These are phyloP conservation scores for Aspergillus biplanus DNA, from an alignment of 495 filamentous ascomycete genomes.

Conservation along the genomic window DNA sequence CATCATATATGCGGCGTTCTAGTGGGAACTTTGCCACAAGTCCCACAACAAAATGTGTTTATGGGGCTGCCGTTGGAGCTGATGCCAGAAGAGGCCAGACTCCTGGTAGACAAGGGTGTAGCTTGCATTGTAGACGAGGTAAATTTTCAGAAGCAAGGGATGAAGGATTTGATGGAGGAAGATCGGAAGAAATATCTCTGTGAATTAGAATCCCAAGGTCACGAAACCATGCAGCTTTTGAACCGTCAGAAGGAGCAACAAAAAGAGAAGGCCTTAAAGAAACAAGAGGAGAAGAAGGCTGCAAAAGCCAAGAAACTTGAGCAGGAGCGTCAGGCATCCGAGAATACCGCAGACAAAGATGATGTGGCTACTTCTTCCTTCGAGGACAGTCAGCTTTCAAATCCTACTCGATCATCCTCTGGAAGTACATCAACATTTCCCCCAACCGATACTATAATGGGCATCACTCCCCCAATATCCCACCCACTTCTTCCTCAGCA, in stretches of 20 bases:
- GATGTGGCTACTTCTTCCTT: slow-evolving; percentile 38
- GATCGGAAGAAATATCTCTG: slow-evolving; percentile 54
- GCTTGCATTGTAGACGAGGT: slow-evolving; percentile 81
- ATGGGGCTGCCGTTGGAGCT: slow-evolving; percentile 85
- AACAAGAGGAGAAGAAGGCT: slow-evolving; percentile 43
- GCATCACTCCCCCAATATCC: slow-evolving; percentile 65
- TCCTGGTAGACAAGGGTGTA: slow-evolving; percentile 79
- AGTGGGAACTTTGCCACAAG: slow-evolving; percentile 85
- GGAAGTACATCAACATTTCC: slow-evolving; percentile 20
- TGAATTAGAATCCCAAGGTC: slow-evolving; percentile 50
- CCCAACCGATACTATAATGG: slow-evolving; percentile 32
- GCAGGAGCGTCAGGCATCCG: slow-evolving; percentile 28
- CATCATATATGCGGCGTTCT: slow-evolving; percentile 89
- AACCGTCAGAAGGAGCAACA: slow-evolving; percentile 44
- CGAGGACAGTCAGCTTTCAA: slow-evolving; percentile 25
- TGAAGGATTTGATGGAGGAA: slow-evolving; percentile 59
- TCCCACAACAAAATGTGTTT: slow-evolving; percentile 94
- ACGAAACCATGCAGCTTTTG: slow-evolving; percentile 45
- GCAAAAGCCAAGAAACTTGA: slow-evolving; percentile 38
- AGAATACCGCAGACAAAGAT: slow-evolving; percentile 28
- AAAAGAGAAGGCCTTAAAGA: slow-evolving; percentile 46
- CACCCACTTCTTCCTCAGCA: slow-evolving; percentile 50
- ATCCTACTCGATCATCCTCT: slow-evolving; percentile 31
- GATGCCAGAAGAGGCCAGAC: slow-evolving; percentile 84
- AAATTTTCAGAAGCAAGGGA: slow-evolving; percentile 62